Evolutionary conservation across 139 green algal genomes (phyloP), one percentile per base, ranked within the genome.

Genomic region (Chlamydomonas asymmetrica): DNA sequence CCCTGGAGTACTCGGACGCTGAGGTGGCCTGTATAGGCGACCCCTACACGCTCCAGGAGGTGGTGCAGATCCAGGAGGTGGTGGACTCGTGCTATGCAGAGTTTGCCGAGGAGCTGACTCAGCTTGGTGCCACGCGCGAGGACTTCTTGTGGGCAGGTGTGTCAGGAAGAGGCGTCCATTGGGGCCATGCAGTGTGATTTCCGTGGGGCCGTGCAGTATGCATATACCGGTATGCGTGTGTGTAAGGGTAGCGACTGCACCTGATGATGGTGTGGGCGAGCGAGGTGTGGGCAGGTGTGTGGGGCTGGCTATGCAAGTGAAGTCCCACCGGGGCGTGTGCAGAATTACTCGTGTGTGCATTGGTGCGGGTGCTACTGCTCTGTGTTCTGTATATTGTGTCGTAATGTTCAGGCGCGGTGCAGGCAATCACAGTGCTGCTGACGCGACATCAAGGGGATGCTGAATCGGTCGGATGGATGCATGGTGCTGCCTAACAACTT

Each of bases 61-160:
- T 83, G 31, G 13, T 29, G 35, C n/a, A 13, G 0, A 75, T 83
- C 70, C 77, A 83, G 77, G 49, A 70, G 35, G 78, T 70, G 64
- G 25, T 83, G 3, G 8, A 9, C 1, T 63, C 63, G 3, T 75
- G 60, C 45, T 79, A 54, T 22, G 63, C 27, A 29, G 35, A 41
- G 20, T 6, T 16, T 25, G 37, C 27, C n/a, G 61, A 43, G 31
- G 31, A 13, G 29, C 18, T 68, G 8, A 6, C 18, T 25, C 13
- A 25, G 31, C 7, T 10, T 13, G 16, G 7, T 10, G 34, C 13
- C 52, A 50, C 35, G 59, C 71, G 63, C 74, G 5, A 56, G 43
- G 78, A 81, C 66, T 85, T 88, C 66, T 63, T 84, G 38, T 82
- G 57, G 54, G 78, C 78, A 3, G 82, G n/a, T n/a, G n/a, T n/a